These are phyloP conservation scores for Fraxinus cuspidata DNA, from an alignment of 257 asterid species.

Conservation along the genomic window DNA sequence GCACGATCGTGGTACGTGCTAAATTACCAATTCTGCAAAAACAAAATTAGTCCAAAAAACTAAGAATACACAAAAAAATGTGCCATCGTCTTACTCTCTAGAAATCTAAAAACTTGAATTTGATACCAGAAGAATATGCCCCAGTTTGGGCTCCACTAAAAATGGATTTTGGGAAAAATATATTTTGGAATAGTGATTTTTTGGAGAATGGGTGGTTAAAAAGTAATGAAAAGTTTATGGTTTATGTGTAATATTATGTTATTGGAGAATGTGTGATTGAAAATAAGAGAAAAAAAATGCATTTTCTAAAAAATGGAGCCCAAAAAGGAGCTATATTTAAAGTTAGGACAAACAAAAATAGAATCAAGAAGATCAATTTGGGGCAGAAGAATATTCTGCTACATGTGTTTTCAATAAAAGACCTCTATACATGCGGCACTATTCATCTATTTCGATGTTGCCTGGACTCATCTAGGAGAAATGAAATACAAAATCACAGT, in stretches of 20 bases:
- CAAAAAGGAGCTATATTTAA: neutral
- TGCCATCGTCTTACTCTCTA: neutral
- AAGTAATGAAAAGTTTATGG: no score
- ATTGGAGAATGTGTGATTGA: no score
- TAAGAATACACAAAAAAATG: slow-evolving; percentile 1
- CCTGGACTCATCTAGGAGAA: slow-evolving; percentile 2
- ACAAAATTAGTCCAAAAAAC: slow-evolving; percentile 9
- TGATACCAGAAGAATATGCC: neutral
- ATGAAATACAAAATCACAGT: neutral
- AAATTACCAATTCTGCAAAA: slow-evolving; percentile 75
- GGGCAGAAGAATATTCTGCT: neutral
- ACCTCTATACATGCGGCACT: slow-evolving; percentile 13
- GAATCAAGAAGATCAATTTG: neutral
- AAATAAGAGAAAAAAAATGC: no score
- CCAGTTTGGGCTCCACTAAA: no score
- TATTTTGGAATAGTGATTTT: no score
- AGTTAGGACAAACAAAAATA: neutral
- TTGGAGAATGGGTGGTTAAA: no score
- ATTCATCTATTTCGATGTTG: slow-evolving; percentile 15
- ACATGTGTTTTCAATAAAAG: neutral
- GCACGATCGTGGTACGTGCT: slow-evolving; percentile 84
- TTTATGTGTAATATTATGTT: no score
- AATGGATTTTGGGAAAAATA: no score
- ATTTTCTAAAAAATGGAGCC: no score
- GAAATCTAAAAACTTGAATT: neutral